A percentile compares a stretch with the other conserved stretches of the same genome.
These are phyloP conservation scores for Pelargonium cotyledonis DNA, from an alignment of 441 rosid genomes.

Conservation along the genomic window DNA sequence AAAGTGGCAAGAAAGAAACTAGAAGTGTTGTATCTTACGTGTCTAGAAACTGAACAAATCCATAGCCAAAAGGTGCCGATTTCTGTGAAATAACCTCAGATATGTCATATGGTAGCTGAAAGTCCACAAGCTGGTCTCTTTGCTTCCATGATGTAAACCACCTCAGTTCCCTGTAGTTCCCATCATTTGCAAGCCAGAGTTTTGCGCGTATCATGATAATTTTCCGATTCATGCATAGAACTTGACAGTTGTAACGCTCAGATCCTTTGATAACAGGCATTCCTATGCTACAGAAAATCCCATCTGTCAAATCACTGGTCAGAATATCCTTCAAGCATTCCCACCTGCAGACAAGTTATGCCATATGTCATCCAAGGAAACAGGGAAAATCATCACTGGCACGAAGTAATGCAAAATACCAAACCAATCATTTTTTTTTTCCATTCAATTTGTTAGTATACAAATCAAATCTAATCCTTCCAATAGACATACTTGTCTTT, in stretches of 20 bases:
- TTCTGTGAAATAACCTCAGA: constrained; percentile 67
- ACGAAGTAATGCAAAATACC: not conserved
- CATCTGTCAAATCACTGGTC: constrained; percentile 75
- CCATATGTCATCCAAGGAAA: not conserved
- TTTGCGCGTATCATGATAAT: constrained; percentile 90
- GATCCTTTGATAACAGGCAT: constrained; percentile 89
- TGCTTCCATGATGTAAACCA: constrained; percentile 94
- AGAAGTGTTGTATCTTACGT: constrained; percentile 42
- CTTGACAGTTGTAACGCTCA: constrained; percentile 90
- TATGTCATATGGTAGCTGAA: constrained; percentile 65
- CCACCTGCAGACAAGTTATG: constrained; percentile 51
- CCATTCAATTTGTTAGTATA: not conserved
- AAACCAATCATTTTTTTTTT: not conserved
- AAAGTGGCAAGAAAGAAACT: no score
- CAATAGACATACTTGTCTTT: not conserved
- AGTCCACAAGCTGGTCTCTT: constrained; percentile 58
- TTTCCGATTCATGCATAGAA: constrained; percentile 66
- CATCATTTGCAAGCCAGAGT: constrained; percentile 90
- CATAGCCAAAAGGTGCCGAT: constrained; percentile 81
- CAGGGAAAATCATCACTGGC: not conserved
- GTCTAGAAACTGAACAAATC: constrained; percentile 71
- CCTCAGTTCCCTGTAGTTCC: constrained; percentile 76
- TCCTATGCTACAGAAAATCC: constrained; percentile 84
- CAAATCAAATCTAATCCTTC: not conserved
- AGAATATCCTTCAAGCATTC: constrained; percentile 83